Evolutionary conservation across 108 stramenopile genomes (phyloP).

Genomic region (Craspedostauros australis): DNA sequence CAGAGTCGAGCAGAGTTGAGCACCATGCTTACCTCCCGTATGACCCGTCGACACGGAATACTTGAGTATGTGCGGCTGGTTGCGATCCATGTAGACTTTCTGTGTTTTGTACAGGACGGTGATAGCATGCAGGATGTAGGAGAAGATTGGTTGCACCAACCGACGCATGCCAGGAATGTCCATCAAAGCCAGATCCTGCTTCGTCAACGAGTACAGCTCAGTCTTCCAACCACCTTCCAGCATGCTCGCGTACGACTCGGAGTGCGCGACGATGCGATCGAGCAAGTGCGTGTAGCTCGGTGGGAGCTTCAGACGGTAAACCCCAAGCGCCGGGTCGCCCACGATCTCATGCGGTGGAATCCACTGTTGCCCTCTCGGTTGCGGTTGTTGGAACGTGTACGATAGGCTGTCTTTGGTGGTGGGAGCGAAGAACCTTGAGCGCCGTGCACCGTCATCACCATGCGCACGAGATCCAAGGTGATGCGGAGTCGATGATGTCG

Average conservation of each 20-base stretch:
- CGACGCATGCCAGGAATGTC: slow-evolving; percentile 53
- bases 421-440: too few relatives aligned
- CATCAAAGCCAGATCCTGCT: slow-evolving; percentile 61
- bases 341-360: slow-evolving; percentile 31
- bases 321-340: slow-evolving; percentile 48
- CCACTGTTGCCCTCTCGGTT: too few relatives aligned
- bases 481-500: too few relatives aligned
- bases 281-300: slow-evolving; percentile 25
- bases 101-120: slow-evolving; percentile 27
- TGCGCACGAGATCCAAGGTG: too few relatives aligned
- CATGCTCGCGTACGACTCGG: slow-evolving; percentile 38
- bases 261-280: slow-evolving; percentile 44
- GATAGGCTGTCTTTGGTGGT: too few relatives aligned
- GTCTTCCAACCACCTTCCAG: slow-evolving; percentile 57
- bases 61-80: slow-evolving; percentile 78
- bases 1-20: too few relatives aligned
- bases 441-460: too few relatives aligned
- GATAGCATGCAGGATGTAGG: slow-evolving; percentile 35
- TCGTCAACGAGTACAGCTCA: slow-evolving; percentile 65
- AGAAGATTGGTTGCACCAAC: slow-evolving; percentile 41
- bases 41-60: slow-evolving; percentile 54
- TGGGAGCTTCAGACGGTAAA: slow-evolving; percentile 56
- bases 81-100: slow-evolving; percentile 44
- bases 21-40: slow-evolving; percentile 48
- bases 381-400: too few relatives aligned